A percentile compares a stretch with the other conserved stretches of the same genome.
Conservation (phyloP, 768 basidiomycete genomes). For the Suillus occidentalis region DNA sequence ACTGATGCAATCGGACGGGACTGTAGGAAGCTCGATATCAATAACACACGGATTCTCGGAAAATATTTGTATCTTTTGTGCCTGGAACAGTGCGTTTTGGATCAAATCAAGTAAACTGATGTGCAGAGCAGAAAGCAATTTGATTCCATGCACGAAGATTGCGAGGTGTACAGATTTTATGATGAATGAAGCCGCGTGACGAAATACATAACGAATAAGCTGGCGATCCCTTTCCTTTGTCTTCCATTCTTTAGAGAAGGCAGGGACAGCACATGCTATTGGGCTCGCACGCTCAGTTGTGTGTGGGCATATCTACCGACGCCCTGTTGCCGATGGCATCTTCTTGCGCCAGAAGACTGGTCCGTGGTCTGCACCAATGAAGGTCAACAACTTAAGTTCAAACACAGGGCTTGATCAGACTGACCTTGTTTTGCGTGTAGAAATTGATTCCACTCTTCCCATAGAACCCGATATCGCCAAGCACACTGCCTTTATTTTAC, state of each 20-base stretch:
- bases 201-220: background rate
- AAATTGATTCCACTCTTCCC: conserved; percentile 93
- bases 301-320: conserved; percentile 80
- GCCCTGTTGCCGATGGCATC: conserved; percentile 78
- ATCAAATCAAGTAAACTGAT: background rate
- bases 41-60: background rate
- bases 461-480: conserved; percentile 90
- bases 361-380: conserved; percentile 67
- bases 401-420: background rate
- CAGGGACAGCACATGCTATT: background rate
- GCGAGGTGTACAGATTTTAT: conserved; percentile 1
- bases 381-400: conserved; percentile 10
- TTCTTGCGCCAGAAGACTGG: conserved; percentile 89
- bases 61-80: background rate
- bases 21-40: background rate
- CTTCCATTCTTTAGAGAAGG: background rate
- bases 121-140: background rate
- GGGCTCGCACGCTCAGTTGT: background rate
- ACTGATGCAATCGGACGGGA: background rate
- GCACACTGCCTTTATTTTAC: conserved; percentile 85
- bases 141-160: background rate
- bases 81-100: background rate
- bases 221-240: background rate
- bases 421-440: conserved; percentile 92
- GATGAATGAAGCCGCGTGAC: background rate